Conservation (phyloP, 2,329 filamentous ascomycete genomes). For the Colletotrichum lindemuthianum region DNA sequence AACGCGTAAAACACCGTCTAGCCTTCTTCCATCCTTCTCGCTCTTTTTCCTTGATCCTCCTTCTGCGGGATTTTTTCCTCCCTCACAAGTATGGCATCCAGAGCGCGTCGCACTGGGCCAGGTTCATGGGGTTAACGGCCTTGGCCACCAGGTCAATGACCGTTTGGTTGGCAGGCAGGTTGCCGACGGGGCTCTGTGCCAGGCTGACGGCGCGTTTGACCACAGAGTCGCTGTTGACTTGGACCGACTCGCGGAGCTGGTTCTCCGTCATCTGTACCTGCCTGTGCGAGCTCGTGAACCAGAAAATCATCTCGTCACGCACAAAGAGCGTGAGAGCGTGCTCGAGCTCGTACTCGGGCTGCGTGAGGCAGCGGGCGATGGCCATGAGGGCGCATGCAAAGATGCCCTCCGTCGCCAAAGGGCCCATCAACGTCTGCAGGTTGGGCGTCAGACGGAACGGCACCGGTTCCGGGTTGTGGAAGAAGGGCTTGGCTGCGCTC, state of each 20-base stretch:
- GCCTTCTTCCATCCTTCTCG: too few relatives aligned
- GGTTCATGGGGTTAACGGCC: conserved; percentile 89
- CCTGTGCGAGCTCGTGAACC: conserved; percentile 86
- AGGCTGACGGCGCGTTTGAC: conserved; percentile 90
- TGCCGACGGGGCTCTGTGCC: conserved; percentile 80
- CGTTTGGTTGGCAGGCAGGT: conserved; percentile 94
- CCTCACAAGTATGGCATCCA: conserved; percentile 95
- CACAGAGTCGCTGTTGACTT: conserved; percentile 88
- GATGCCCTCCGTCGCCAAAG: conserved; percentile 93
- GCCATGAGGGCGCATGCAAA: conserved; percentile 97
- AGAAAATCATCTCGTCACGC: conserved; percentile 96
- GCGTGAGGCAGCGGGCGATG: conserved; percentile 91
- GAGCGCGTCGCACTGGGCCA: conserved; percentile 88
- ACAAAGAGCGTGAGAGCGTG: conserved; percentile 95
- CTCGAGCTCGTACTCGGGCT: conserved; percentile 90
- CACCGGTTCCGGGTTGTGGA: conserved; percentile 94
- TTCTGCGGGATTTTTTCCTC: neutral
- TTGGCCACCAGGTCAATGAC: conserved; percentile 94
- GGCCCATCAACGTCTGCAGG: conserved; percentile 94
- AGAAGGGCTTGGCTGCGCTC: conserved; percentile 84
- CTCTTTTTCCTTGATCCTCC: neutral
- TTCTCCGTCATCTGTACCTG: conserved; percentile 64
- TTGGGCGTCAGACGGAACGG: conserved; percentile 98
- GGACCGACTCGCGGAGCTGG: conserved; percentile 81
- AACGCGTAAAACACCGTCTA: neutral